Evolutionary conservation across 768 basidiomycete species (phyloP), one percentile per base, ranked within the genome.

Genomic region (Coprinopsis strossmayeri): DNA sequence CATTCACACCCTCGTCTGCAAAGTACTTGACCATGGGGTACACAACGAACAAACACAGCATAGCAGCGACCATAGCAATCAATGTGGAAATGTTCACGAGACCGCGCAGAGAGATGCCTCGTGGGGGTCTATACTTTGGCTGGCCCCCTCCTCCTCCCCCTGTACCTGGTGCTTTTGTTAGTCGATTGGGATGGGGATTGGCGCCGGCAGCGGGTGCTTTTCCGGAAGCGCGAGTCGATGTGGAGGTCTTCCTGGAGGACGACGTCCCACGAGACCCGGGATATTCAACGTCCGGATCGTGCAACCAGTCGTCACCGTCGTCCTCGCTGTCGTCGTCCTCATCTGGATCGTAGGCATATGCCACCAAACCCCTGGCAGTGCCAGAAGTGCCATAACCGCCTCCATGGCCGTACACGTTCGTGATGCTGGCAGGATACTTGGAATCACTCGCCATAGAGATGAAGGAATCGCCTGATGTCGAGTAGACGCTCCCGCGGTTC

Each of bases 11-110:
- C 47, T 71, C 61, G 50, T 71, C 61, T 5, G 55, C 57, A 54
- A 71, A 72, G 38, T 71, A 77, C 25, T 54, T 55, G 28, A 64
- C 56, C n/a, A 92, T 72, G 0, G 92, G 92, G 58, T 87, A 92
- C 23, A 79, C 76, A 43, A 87, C 78, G 61, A 94, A 95, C 2
- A 95, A 69, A 18, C 61, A 61, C 46, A 94, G 61, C 47, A 94
- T 64, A 1, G 69, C 74, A 9, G 61, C 20, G 18, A 87, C 63
- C 53, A 94, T 70, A 17, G 83, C 4, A 25, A 84, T 10, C 30
- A 95, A 68, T 45, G 82, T 75, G 26, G 77, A 66, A 34, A 91
- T 58, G 65, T 92, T 94, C 53, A 74, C 57, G 23, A 85, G 34
- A 2, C 48, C 61, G 24, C 67, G 61, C 57, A 54, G 57, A 2